Conservation (phyloP, 148 eudicot genomes). For the Rhododendron simsii region DNA sequence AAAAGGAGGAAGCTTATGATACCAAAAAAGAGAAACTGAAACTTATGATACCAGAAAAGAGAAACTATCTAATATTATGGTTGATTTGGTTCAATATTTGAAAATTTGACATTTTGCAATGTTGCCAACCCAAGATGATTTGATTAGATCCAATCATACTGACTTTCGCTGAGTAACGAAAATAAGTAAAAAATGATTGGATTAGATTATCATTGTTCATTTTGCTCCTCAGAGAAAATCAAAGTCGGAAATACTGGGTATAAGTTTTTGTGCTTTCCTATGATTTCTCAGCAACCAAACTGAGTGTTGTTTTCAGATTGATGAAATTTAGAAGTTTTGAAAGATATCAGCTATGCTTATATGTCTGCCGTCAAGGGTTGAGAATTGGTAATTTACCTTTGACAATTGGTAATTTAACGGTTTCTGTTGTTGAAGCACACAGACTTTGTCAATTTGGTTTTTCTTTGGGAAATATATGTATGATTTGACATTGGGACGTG, state of each 20-base stretch:
- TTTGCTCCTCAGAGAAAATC: constrained; percentile 1
- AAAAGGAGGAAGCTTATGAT: too few relatives aligned
- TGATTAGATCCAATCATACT: neutral
- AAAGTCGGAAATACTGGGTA: constrained; percentile 12
- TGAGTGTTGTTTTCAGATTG: neutral
- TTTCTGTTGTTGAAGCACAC: neutral
- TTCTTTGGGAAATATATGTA: neutral
- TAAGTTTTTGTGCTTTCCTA: neutral
- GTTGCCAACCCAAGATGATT: neutral
- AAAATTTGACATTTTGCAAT: too few relatives aligned
- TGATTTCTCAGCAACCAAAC: neutral
- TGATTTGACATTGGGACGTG: neutral
- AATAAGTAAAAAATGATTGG: neutral
- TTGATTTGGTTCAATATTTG: neutral
- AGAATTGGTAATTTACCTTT: neutral
- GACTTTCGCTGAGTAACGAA: too few relatives aligned
- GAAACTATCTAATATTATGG: neutral
- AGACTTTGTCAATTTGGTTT: neutral
- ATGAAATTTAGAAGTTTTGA: neutral
- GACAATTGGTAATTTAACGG: neutral
- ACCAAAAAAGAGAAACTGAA: neutral
- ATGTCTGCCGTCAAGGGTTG: neutral
- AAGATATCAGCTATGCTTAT: neutral
- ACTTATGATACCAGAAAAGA: neutral
- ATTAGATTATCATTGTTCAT: neutral